Evolutionary conservation across 2,329 filamentous ascomycete species (phyloP).

Genomic region (Apiospora arundinis): DNA sequence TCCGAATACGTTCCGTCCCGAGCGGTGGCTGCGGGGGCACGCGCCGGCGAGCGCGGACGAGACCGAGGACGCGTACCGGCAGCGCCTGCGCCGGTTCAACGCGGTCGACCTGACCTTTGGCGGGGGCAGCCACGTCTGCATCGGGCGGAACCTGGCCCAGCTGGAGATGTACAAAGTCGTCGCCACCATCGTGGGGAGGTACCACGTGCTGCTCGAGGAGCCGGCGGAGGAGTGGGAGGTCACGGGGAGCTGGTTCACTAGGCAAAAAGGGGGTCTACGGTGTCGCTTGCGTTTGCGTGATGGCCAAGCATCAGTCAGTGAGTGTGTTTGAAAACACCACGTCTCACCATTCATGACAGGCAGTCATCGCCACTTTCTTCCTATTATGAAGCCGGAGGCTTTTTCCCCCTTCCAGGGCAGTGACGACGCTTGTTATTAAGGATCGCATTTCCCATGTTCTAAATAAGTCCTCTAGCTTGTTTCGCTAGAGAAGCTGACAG

Average conservation of each 20-base stretch:
- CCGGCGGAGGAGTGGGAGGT: background rate
- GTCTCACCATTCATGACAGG: too few species aligned
- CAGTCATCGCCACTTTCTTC: background rate
- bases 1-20: slow-evolving; percentile 46
- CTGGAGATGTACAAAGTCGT: slow-evolving; percentile 39
- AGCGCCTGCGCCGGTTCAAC: slow-evolving; percentile 59
- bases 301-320: background rate
- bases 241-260: background rate
- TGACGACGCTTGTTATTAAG: background rate
- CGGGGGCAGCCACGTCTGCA: slow-evolving; percentile 24
- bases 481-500: background rate
- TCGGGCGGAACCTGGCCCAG: slow-evolving; percentile 33
- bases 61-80: slow-evolving; percentile 37
- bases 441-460: too few species aligned
- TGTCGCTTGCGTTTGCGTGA: background rate
- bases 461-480: background rate
- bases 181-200: slow-evolving; percentile 46
- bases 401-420: background rate
- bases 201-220: slow-evolving; percentile 33
- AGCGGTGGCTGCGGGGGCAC: slow-evolving; percentile 48
- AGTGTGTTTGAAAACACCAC: too few species aligned
- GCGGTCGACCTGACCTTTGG: slow-evolving; percentile 31
- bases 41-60: slow-evolving; percentile 21
- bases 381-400: background rate
- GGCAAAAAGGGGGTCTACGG: background rate